A percentile compares a stretch with the other conserved stretches of the same genome.
phyloP scores from a whole-genome alignment of 1,284 basidiomycete species.

The Rhodotorula sp. region DNA sequence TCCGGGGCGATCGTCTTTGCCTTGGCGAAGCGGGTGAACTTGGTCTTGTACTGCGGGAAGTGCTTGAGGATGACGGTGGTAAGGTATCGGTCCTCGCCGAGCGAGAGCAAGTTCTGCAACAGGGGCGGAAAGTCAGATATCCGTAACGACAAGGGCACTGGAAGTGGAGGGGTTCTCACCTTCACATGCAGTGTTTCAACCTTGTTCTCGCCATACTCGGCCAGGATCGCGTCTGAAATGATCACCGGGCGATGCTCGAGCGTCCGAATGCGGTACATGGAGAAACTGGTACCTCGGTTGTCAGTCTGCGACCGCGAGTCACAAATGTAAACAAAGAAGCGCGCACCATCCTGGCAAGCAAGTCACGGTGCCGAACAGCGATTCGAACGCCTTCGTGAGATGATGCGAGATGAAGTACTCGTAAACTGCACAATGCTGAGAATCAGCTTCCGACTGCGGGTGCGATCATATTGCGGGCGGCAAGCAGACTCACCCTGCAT shows the following conservation, averaged over 20 bases:
- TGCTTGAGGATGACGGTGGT: slow-evolving; percentile 93
- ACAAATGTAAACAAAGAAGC: not conserved
- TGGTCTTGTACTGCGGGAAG: slow-evolving; percentile 87
- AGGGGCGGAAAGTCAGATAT: slow-evolving; percentile 1
- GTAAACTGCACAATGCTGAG: slow-evolving; percentile 60
- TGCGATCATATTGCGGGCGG: too few relatives aligned
- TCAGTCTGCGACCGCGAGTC: not conserved
- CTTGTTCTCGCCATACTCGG: slow-evolving; percentile 92
- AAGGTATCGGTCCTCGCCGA: slow-evolving; percentile 97
- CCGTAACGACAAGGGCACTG: not conserved
- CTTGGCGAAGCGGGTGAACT: slow-evolving; percentile 89
- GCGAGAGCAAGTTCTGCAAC: slow-evolving; percentile 76
- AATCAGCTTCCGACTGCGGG: too few relatives aligned
- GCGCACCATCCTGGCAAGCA: slow-evolving; percentile 74
- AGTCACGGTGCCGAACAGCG: slow-evolving; percentile 93
- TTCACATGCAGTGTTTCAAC: slow-evolving; percentile 98
- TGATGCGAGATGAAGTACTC: slow-evolving; percentile 97
- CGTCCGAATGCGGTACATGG: slow-evolving; percentile 85
- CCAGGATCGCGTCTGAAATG: slow-evolving; percentile 76
- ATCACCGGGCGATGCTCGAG: slow-evolving; percentile 66
- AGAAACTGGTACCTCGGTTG: slow-evolving; percentile 68
- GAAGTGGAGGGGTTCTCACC: not conserved
- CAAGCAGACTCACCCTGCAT: slow-evolving; percentile 67
- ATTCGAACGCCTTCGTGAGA: slow-evolving; percentile 96
- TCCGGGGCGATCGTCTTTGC: slow-evolving; percentile 78